Evolutionary conservation across 2,329 filamentous ascomycete species (phyloP), one percentile per base, ranked within the genome.

Genomic region (Fusarium sublunatum): DNA sequence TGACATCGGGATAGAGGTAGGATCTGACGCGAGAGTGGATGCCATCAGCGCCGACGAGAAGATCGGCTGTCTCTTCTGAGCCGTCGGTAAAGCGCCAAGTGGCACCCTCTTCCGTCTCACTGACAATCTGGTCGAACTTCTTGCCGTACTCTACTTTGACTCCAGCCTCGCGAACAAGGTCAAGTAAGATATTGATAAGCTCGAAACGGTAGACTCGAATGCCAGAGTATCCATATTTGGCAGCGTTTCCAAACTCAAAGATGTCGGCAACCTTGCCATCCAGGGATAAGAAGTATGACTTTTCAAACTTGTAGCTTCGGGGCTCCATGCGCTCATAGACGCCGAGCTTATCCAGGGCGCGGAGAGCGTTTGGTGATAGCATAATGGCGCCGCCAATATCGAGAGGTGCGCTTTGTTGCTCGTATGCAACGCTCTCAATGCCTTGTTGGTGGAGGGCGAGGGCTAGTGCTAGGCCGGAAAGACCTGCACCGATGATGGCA

Each of bases 281-380:
- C 3, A 59, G 61, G 39, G 80, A 76, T 29, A 75, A 76, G 68
- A 83, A 86, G 35, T 81, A 73, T 1, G 86, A 75, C 1, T 73
- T 74, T 2, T 84, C 78, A 58, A 86, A 86, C n/a, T 81, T 77
- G 72, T 79, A 85, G 38, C 80, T 82, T 8, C 79, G 74, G 0
- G 73, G 60, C 7, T 74, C 73, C 45, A 87, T 74, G 3, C 76
- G 74, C 1, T 77, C 41, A 64, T 85, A 85, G 3, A 86, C 73
- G 1, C 76, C 80, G 0, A 88, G 71, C 0, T 68, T 70, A 59
- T 87, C 81, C 0, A 88, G 77, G 35, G 87, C 76, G 5, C 78
- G 77, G 2, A 88, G 77, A 0, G 84, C 83, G 49, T 88, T 88
- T 6, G 86, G 85, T 0, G 84, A 85, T 3, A 88, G 78, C 81